Conservation (phyloP, 2,329 filamentous ascomycete species). For the Alternaria tenuissima region DNA sequence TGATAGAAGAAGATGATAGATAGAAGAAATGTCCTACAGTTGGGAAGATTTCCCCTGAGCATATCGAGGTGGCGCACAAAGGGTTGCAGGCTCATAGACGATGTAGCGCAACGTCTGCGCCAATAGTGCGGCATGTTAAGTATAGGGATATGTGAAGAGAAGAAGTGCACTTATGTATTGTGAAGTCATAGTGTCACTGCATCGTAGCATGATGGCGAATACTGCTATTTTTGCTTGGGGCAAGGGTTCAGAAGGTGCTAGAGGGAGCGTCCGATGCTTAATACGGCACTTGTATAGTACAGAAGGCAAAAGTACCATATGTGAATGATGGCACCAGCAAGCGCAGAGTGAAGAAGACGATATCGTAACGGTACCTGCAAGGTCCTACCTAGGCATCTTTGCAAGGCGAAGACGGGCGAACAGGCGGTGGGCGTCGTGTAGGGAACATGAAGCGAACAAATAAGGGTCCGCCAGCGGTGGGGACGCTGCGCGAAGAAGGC, state of each 20-base stretch:
- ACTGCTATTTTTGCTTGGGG: not conserved
- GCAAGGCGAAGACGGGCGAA: conserved; percentile 9
- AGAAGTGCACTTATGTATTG: not conserved
- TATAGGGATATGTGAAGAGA: not conserved
- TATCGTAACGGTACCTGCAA: not conserved
- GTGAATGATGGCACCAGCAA: not conserved
- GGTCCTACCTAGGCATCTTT: not conserved
- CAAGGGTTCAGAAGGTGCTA: not conserved
- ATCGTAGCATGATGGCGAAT: conserved; percentile 1
- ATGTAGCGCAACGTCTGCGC: not conserved
- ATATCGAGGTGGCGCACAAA: not conserved
- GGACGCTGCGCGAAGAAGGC: conserved; percentile 10
- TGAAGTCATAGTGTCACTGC: not conserved
- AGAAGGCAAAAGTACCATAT: not conserved
- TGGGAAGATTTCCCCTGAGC: not conserved
- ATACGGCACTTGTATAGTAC: not conserved
- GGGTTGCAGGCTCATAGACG: not conserved
- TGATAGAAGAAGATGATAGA: not conserved
- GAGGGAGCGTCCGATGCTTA: not conserved
- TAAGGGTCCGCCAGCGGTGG: conserved; percentile 11
- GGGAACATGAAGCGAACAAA: conserved; percentile 15
- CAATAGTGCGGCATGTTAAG: not conserved
- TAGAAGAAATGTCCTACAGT: not conserved
- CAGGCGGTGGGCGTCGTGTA: conserved; percentile 18
- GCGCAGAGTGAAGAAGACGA: not conserved